phyloP scores from a whole-genome alignment of 2,329 filamentous ascomycete species.

The Ophiostoma pallidulum region DNA sequence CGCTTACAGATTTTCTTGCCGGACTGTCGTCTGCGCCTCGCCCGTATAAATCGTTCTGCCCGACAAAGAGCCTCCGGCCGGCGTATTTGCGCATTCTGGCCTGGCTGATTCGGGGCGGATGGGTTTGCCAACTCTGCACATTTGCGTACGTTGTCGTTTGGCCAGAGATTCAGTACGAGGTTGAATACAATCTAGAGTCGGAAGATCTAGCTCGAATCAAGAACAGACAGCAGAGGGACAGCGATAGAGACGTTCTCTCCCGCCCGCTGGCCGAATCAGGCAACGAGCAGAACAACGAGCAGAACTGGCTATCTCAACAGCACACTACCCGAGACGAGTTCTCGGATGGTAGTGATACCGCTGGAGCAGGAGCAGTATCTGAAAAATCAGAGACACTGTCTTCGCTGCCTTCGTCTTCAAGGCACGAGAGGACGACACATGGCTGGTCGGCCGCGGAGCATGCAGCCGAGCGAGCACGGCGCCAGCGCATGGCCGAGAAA shows the following conservation, averaged over 20 bases:
- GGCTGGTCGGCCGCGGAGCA: slow-evolving; percentile 34
- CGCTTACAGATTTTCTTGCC: slow-evolving; percentile 78
- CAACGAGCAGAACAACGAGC: not conserved
- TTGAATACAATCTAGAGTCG: slow-evolving; percentile 60
- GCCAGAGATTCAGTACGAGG: slow-evolving; percentile 72
- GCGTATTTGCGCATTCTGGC: slow-evolving; percentile 85
- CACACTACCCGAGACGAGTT: slow-evolving; percentile 7
- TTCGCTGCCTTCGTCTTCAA: slow-evolving; percentile 9
- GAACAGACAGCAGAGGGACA: slow-evolving; percentile 18
- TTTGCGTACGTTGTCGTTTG: slow-evolving; percentile 83
- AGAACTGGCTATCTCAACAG: not conserved
- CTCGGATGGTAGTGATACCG: slow-evolving; percentile 10
- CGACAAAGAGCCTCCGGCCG: slow-evolving; percentile 76
- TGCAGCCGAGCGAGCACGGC: slow-evolving; percentile 51
- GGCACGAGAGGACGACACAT: not conserved
- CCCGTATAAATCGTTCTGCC: slow-evolving; percentile 74
- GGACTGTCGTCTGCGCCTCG: slow-evolving; percentile 71
- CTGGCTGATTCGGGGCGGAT: slow-evolving; percentile 85
- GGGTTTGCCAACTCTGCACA: slow-evolving; percentile 87
- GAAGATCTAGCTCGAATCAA: slow-evolving; percentile 43
- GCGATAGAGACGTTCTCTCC: not conserved
- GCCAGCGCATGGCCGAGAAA: slow-evolving; percentile 48
- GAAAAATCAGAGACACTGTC: slow-evolving; percentile 9
- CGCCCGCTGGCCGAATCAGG: not conserved
- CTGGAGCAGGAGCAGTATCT: not conserved